These are phyloP conservation scores for Thelonectria discophora DNA, from an alignment of 2,329 filamentous ascomycete genomes.

Conservation along the genomic window DNA sequence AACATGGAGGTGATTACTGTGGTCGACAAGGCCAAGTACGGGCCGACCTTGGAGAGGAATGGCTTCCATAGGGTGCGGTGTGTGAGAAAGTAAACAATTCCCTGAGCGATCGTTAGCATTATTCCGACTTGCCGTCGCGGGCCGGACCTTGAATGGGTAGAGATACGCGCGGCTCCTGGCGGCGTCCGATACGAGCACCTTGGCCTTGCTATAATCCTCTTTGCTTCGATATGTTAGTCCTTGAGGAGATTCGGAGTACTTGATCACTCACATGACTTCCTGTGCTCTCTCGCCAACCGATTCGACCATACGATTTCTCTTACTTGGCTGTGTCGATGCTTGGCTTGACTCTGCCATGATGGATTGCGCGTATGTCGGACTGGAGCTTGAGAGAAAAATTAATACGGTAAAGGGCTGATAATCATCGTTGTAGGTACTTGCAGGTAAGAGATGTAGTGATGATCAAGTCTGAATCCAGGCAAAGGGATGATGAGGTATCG, in stretches of 20 bases:
- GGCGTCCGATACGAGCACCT: conserved; percentile 71
- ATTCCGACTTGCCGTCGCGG: conserved; percentile 9
- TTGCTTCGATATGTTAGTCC: conserved; percentile 51
- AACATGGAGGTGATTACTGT: conserved; percentile 85
- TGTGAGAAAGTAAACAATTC: conserved; percentile 66
- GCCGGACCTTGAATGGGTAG: conserved; percentile 77
- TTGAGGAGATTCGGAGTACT: neutral
- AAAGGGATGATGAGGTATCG: conserved; percentile 13
- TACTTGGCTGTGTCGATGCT: conserved; percentile 36
- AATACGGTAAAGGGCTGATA: neutral
- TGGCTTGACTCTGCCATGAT: conserved; percentile 40
- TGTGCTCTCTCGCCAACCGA: conserved; percentile 58
- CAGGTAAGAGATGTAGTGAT: neutral
- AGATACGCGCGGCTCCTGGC: conserved; percentile 81
- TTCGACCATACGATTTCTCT: conserved; percentile 47
- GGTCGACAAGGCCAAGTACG: conserved; percentile 74
- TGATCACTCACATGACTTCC: conserved; percentile 52
- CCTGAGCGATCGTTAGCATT: conserved; percentile 48
- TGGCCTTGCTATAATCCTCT: conserved; percentile 77
- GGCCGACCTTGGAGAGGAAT: conserved; percentile 62
- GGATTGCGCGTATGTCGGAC: neutral
- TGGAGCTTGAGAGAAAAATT: neutral
- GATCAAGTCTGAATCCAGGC: neutral
- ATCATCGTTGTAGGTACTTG: neutral
- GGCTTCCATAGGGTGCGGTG: conserved; percentile 68